Evolutionary conservation across 2,329 filamentous ascomycete genomes (phyloP).

Genomic region (Ophiostoma quercus): DNA sequence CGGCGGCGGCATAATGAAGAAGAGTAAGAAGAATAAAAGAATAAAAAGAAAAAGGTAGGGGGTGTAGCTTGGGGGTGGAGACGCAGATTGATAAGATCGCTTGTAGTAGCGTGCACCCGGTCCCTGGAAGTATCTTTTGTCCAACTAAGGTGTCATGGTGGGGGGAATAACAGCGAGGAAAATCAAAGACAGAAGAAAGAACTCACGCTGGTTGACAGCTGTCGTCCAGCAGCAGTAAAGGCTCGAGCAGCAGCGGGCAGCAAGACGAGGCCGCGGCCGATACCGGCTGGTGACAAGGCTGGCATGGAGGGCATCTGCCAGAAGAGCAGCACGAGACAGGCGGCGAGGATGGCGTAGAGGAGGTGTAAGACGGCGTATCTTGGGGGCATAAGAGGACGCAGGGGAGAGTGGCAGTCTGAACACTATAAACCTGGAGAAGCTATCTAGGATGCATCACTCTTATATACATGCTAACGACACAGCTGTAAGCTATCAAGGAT

Average conservation of each 20-base stretch:
- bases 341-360: not conserved
- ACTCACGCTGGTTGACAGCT: not conserved
- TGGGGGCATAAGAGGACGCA: not conserved
- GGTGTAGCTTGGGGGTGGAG: constrained; percentile 9
- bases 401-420: not conserved
- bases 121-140: not conserved
- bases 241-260: not conserved
- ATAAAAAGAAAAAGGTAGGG: not conserved
- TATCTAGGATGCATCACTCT: not conserved
- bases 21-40: not conserved
- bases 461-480: not conserved
- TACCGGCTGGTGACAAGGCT: not conserved
- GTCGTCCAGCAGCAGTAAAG: not conserved
- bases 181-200: no score
- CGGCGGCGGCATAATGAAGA: not conserved
- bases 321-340: not conserved
- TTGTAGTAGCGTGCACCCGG: not conserved
- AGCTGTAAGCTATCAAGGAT: constrained; percentile 7
- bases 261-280: not conserved
- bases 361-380: not conserved
- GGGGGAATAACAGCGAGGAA: not conserved
- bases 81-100: constrained; percentile 14
- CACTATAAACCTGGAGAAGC: not conserved
- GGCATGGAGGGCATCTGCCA: not conserved
- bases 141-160: not conserved